Percentiles rank a stretch among this genome's conserved stretches.
Conservation (phyloP, 176 grass and related monocot species). For the Elymus sibiricus region DNA sequence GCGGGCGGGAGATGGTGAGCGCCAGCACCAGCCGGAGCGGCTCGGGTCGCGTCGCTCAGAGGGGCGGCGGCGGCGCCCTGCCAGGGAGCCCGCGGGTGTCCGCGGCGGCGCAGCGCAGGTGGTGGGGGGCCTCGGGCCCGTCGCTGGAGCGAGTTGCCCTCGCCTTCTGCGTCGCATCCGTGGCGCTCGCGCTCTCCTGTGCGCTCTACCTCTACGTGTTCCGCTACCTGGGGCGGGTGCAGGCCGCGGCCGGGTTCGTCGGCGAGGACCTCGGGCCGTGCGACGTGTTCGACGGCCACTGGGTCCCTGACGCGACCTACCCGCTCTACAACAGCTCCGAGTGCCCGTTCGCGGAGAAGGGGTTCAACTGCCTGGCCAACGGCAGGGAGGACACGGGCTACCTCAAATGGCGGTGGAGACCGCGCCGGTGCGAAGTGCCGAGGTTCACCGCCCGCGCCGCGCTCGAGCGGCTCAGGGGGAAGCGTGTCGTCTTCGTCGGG, state of each 20-base stretch:
- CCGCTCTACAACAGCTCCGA: slow-evolving; percentile 82
- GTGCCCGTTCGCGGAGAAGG: slow-evolving; percentile 86
- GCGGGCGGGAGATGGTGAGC: slow-evolving; percentile 47
- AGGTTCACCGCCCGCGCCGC: slow-evolving; percentile 42
- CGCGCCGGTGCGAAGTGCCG: slow-evolving; percentile 62
- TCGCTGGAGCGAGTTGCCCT: slow-evolving; percentile 42
- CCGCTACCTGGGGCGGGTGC: slow-evolving; percentile 39
- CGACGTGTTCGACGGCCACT: slow-evolving; percentile 81
- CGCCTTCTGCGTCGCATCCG: slow-evolving; percentile 48
- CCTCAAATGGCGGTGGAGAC: slow-evolving; percentile 90
- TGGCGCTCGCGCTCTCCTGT: slow-evolving; percentile 55
- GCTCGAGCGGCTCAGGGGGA: slow-evolving; percentile 68
- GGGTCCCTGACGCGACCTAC: slow-evolving; percentile 51
- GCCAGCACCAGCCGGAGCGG: slow-evolving; percentile 33
- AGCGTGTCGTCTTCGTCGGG: slow-evolving; percentile 87
- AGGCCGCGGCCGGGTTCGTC: slow-evolving; percentile 30
- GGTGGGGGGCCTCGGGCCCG: slow-evolving; percentile 36
- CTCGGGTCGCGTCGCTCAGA: slow-evolving; percentile 35
- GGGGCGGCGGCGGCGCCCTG: slow-evolving; percentile 20
- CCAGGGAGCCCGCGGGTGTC: slow-evolving; percentile 58
- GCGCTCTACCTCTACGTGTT: slow-evolving; percentile 64
- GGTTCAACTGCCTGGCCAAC: slow-evolving; percentile 92
- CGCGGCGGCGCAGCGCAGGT: slow-evolving; percentile 37
- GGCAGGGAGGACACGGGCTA: slow-evolving; percentile 75
- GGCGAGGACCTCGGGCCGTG: slow-evolving; percentile 29